Conservation (phyloP, 208 protist genomes). For the Wallacemonas rigidus region DNA sequence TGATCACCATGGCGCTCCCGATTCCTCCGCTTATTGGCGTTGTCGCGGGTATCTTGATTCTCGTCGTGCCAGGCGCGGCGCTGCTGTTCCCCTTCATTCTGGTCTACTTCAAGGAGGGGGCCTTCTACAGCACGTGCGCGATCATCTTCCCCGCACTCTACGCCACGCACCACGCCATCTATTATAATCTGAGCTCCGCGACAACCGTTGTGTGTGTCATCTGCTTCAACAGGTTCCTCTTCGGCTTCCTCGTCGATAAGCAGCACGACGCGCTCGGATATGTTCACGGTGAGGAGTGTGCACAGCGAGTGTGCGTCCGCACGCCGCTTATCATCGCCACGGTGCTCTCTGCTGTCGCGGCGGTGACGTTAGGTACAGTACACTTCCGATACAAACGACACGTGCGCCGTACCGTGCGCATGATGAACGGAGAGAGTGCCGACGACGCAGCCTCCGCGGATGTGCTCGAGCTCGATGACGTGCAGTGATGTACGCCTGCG, state of each 20-base stretch:
- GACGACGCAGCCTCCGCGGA: not conserved
- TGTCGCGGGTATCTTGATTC: conserved; percentile 27
- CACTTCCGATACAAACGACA: conserved; percentile 62
- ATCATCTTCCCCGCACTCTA: conserved; percentile 32
- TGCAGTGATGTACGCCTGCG: conserved; percentile 2
- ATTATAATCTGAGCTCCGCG: conserved; percentile 71
- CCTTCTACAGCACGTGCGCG: conserved; percentile 26
- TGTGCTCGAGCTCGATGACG: not conserved
- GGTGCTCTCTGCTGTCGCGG: conserved; percentile 35
- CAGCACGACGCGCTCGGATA: conserved; percentile 38
- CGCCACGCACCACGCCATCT: conserved; percentile 37
- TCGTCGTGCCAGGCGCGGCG: conserved; percentile 24
- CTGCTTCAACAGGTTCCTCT: conserved; percentile 72
- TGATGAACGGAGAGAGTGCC: not conserved
- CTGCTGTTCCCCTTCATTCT: conserved; percentile 36
- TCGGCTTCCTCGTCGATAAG: conserved; percentile 55
- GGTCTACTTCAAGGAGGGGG: conserved; percentile 37
- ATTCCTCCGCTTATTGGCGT: conserved; percentile 24
- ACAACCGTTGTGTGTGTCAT: conserved; percentile 60
- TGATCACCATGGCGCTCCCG: conserved; percentile 26
- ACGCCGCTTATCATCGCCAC: conserved; percentile 57
- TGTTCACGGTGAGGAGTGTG: conserved; percentile 41
- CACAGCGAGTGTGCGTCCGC: conserved; percentile 36
- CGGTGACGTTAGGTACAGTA: conserved; percentile 34
- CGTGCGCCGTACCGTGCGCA: conserved; percentile 25